Conservation (phyloP, 2,329 filamentous ascomycete species). For the Penicillium decumbens region DNA sequence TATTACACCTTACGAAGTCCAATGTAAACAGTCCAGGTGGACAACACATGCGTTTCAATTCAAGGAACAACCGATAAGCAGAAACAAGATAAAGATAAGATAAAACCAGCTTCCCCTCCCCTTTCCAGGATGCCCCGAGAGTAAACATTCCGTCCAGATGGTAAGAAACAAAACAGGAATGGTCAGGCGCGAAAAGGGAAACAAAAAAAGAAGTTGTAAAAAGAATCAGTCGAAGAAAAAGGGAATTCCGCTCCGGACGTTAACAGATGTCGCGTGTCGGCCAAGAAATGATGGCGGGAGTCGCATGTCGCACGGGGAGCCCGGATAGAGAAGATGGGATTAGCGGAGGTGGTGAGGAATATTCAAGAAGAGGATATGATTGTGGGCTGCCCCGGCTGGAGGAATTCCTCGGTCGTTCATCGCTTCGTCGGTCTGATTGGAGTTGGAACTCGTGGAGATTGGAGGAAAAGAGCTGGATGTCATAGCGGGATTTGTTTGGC, state of each 20-base stretch:
- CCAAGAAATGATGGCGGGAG: conserved; percentile 18
- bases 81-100: conserved; percentile 21
- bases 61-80: conserved; percentile 19
- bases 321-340: conserved; percentile 9
- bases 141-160: conserved; percentile 24
- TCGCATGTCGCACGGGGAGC: conserved; percentile 16
- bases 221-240: conserved; percentile 2
- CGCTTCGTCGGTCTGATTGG: conserved; percentile 23
- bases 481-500: conserved; percentile 21
- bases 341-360: conserved; percentile 12
- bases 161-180: conserved; percentile 17
- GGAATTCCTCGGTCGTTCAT: conserved; percentile 24
- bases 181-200: background rate
- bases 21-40: background rate
- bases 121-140: conserved; percentile 20
- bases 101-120: conserved; percentile 19
- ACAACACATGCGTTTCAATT: conserved; percentile 19
- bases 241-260: conserved; percentile 16
- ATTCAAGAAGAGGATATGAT: conserved; percentile 4
- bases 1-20: background rate
- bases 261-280: conserved; percentile 17
- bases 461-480: conserved; percentile 21
- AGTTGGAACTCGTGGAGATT: conserved; percentile 14
- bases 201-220: background rate
- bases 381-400: conserved; percentile 16